Evolutionary conservation across 352 stramenopile species (phyloP).

Genomic region (Phytophthora ramorum): DNA sequence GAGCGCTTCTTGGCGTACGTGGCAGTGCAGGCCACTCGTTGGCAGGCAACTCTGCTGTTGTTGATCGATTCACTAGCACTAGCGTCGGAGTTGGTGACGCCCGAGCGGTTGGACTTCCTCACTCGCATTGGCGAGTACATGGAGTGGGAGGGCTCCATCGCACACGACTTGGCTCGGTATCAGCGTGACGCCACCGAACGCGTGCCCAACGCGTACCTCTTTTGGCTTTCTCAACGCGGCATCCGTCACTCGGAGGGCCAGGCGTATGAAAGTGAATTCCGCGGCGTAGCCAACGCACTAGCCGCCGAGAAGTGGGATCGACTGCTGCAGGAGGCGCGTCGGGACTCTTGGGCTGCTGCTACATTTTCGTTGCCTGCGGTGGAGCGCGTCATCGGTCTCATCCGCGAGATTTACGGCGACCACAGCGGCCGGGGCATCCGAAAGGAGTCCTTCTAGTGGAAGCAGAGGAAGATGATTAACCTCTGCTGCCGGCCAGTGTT

Average conservation of each 20-base stretch:
- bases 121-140: constrained; percentile 81
- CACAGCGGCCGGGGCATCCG: constrained; percentile 43
- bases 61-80: constrained; percentile 80
- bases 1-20: constrained; percentile 66
- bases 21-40: constrained; percentile 75
- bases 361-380: constrained; percentile 68
- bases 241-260: constrained; percentile 41
- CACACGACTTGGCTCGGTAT: constrained; percentile 81
- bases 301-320: constrained; percentile 53
- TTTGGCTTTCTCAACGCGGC: constrained; percentile 64
- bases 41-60: constrained; percentile 83
- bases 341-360: constrained; percentile 34
- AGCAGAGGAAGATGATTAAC: constrained; percentile 17
- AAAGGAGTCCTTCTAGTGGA: constrained; percentile 62
- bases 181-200: constrained; percentile 64
- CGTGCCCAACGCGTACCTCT: constrained; percentile 80
- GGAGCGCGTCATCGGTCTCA: constrained; percentile 63
- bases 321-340: constrained; percentile 44
- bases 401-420: constrained; percentile 72
- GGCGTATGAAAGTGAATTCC: constrained; percentile 60
- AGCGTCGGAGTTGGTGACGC: constrained; percentile 62
- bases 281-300: constrained; percentile 38
- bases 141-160: constrained; percentile 87
- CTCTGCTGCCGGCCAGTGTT: background rate
- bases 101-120: constrained; percentile 66